Conservation (phyloP, 2,329 filamentous ascomycete species). For the Hymenoscyphus albidus region DNA sequence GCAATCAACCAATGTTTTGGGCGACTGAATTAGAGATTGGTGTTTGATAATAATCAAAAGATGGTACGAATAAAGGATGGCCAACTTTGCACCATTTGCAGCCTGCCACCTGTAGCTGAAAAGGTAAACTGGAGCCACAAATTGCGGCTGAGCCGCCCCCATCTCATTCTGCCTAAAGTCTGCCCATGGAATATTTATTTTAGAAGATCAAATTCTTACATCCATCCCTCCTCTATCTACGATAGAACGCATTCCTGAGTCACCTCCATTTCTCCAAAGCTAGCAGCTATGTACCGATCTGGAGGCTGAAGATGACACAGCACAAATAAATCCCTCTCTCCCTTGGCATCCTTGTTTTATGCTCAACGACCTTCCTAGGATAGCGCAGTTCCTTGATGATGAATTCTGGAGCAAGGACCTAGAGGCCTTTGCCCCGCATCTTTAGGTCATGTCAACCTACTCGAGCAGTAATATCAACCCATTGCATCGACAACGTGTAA, state of each 20-base stretch:
- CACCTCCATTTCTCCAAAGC: neutral
- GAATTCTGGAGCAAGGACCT: neutral
- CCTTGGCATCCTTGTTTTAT: neutral
- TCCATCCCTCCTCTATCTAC: neutral
- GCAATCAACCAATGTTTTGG: neutral
- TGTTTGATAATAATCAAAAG: neutral
- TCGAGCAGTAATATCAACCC: slow-evolving; percentile 7
- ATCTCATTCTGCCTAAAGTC: neutral
- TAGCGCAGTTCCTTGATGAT: neutral
- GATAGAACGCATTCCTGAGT: neutral
- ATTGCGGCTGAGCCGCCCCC: neutral
- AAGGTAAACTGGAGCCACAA: neutral
- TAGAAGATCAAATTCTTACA: neutral
- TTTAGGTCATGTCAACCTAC: slow-evolving; percentile 3
- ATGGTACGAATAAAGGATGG: neutral
- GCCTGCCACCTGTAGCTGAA: neutral
- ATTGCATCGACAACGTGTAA: slow-evolving; percentile 32
- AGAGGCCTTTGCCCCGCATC: neutral
- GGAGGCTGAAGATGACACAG: neutral
- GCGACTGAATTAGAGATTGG: neutral
- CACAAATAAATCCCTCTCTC: neutral
- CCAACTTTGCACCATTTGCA: neutral
- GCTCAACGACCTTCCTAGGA: neutral
- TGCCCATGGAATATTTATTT: neutral
- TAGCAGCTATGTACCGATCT: neutral